Evolutionary conservation across 257 asterid genomes (phyloP).

Genomic region (Leptodermis oblonga): DNA sequence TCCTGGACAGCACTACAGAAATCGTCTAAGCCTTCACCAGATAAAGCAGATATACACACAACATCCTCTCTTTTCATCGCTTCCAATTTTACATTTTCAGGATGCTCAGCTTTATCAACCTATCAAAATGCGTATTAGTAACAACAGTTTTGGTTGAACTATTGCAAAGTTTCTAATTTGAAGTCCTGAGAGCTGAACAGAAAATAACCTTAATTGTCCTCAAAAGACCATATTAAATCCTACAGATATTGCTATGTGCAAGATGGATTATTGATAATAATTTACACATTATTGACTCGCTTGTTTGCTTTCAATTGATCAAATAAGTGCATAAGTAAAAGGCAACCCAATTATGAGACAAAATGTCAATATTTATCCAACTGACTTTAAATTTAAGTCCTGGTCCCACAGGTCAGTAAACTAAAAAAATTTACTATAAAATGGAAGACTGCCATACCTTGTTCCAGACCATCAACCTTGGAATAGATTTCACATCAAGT

Average conservation of each 20-base stretch:
- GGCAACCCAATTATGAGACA: background rate
- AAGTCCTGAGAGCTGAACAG: background rate
- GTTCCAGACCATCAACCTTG: conserved; percentile 86
- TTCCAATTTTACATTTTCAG: conserved; percentile 55
- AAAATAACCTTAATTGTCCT: background rate
- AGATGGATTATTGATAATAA: background rate
- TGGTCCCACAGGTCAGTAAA: background rate
- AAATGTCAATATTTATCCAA: background rate
- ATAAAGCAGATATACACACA: conserved; percentile 83
- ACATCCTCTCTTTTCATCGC: conserved; percentile 57
- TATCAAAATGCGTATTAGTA: conserved; percentile 26
- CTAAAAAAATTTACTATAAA: background rate
- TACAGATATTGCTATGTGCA: background rate
- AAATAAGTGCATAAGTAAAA: background rate
- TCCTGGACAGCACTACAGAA: conserved; percentile 84
- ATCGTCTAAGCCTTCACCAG: conserved; percentile 91
- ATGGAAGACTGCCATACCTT: conserved; percentile 44
- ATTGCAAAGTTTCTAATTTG: background rate
- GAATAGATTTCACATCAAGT: conserved; percentile 72
- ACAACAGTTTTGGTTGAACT: background rate
- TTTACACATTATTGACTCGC: background rate
- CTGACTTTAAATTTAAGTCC: background rate
- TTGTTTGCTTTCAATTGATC: background rate
- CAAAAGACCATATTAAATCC: background rate
- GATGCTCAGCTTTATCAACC: conserved; percentile 79